A percentile compares a stretch with the other conserved stretches of the same genome.
phyloP scores from a whole-genome alignment of 2,329 filamentous ascomycete genomes.

The Raffaelea albimanens region DNA sequence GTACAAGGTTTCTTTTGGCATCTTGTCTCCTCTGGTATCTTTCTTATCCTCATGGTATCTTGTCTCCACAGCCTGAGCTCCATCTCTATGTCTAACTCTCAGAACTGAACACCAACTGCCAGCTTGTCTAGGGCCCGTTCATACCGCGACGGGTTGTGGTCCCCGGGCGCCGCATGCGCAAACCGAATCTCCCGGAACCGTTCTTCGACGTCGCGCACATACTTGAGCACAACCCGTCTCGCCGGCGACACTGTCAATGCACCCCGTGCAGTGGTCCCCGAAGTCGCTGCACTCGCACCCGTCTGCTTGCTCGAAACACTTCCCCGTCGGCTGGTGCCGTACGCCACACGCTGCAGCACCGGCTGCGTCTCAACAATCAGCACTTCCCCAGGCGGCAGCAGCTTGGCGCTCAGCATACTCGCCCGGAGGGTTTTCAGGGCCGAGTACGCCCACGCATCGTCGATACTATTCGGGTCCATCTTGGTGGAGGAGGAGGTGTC shows the following conservation, averaged over 20 bases:
- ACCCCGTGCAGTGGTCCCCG: background rate
- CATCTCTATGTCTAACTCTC: background rate
- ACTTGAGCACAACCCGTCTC: slow-evolving; percentile 58
- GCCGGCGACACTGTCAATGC: slow-evolving; percentile 39
- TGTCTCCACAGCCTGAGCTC: too few species aligned
- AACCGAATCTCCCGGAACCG: slow-evolving; percentile 63
- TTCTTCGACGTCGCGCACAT: slow-evolving; percentile 61
- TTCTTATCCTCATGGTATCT: too few species aligned
- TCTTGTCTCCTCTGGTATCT: too few species aligned
- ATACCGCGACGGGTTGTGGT: slow-evolving; percentile 67
- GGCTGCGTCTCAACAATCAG: slow-evolving; percentile 61
- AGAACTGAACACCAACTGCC: slow-evolving; percentile 9
- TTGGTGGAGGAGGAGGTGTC: too few species aligned
- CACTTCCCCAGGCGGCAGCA: slow-evolving; percentile 68
- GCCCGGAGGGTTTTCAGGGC: slow-evolving; percentile 57
- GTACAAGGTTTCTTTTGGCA: too few species aligned
- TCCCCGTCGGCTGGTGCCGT: slow-evolving; percentile 28
- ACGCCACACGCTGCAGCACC: slow-evolving; percentile 59
- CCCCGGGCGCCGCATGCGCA: slow-evolving; percentile 62
- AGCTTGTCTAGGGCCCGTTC: slow-evolving; percentile 59
- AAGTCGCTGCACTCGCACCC: background rate
- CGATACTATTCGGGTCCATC: slow-evolving; percentile 30
- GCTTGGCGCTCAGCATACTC: slow-evolving; percentile 59
- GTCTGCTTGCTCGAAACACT: slow-evolving; percentile 7
- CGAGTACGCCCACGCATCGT: slow-evolving; percentile 61